Conservation (phyloP, 2,329 filamentous ascomycete species). For the Emmonsiellopsis sp. region DNA sequence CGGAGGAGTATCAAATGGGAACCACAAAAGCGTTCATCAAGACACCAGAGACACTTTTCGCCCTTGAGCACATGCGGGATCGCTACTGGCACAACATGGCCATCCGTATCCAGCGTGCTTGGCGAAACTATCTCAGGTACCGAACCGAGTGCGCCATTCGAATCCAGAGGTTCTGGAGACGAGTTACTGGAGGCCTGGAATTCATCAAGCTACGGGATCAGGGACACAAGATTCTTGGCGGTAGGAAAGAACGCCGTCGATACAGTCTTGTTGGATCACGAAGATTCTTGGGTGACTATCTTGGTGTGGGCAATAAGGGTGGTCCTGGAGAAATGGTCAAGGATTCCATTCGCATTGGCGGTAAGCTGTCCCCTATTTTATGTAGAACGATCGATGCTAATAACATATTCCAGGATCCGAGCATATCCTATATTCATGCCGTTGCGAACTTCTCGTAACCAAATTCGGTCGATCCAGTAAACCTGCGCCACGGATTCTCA, state of each 20-base stretch:
- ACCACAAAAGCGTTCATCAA: constrained; percentile 98
- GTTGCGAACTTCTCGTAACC: constrained; percentile 78
- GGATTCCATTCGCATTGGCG: constrained; percentile 58
- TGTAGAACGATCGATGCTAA: neutral
- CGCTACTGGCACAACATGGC: constrained; percentile 99
- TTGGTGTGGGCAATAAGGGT: constrained; percentile 71
- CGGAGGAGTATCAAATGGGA: constrained; percentile 95
- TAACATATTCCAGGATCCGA: constrained; percentile 44
- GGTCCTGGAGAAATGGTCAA: constrained; percentile 77
- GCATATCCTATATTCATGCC: constrained; percentile 76
- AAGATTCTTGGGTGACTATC: constrained; percentile 88
- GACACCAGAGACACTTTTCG: constrained; percentile 91
- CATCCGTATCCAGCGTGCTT: constrained; percentile 90
- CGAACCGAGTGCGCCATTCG: constrained; percentile 83
- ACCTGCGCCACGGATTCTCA: constrained; percentile 70
- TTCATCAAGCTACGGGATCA: constrained; percentile 81
- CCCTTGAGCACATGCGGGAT: constrained; percentile 94
- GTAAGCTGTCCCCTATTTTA: constrained; percentile 32
- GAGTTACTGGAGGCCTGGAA: constrained; percentile 82
- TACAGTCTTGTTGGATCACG: constrained; percentile 88
- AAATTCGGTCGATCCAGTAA: constrained; percentile 97
- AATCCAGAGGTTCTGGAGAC: constrained; percentile 92
- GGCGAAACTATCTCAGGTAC: constrained; percentile 92
- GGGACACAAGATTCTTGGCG: constrained; percentile 70
- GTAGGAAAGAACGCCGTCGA: constrained; percentile 80